Evolutionary conservation across 768 basidiomycete species (phyloP), one percentile per base, ranked within the genome.

Genomic region (Lentinula edodes): DNA sequence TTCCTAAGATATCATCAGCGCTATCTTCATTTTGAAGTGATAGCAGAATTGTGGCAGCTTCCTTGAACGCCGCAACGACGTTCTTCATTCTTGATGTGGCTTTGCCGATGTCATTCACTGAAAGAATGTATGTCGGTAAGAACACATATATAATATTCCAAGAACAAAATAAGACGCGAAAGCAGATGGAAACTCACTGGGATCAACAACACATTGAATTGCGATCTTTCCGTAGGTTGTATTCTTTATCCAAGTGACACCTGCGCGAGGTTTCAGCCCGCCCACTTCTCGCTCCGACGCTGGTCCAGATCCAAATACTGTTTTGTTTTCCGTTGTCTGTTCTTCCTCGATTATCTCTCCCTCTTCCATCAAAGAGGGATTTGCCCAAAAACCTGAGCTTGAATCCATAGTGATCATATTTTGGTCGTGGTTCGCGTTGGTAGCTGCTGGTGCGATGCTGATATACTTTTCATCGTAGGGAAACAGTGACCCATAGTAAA

Each of bases 401-500:
- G 45, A 1, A 46, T 16, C 45, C 16, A 6, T 7, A 20, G 45
- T 2, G 2, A 20, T 7, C 12, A 20, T 7, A 46, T 46, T 16
- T 10, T 10, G 7, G 45, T 9, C 20, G 16, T 16, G 15, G 7
- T 16, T 20, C 16, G 13, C 16, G 7, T n/a, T 20, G 20, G 13
- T 46, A 20, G 12, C 45, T 9, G 20, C 45, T 16, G 45, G 45
- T 16, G 45, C 65, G 2, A 77, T 70, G 12, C 76, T 80, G 6
- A 84, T 76, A 62, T 76, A 80, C 16, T 69, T 72, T 15, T 68
- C 72, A 16, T 66, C 61, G 65, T 79, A 82, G 1, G 75, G 73
- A 62, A 81, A 80, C 0, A 67, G 57, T 20, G 75, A 71, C 15
- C 83, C 87, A 68, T 90, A 91, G 52, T 87, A 83, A 66, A 82